Evolutionary conservation across 305 asterid genomes (phyloP), one percentile per base, ranked within the genome.

Genomic region (Rubia occidens): DNA sequence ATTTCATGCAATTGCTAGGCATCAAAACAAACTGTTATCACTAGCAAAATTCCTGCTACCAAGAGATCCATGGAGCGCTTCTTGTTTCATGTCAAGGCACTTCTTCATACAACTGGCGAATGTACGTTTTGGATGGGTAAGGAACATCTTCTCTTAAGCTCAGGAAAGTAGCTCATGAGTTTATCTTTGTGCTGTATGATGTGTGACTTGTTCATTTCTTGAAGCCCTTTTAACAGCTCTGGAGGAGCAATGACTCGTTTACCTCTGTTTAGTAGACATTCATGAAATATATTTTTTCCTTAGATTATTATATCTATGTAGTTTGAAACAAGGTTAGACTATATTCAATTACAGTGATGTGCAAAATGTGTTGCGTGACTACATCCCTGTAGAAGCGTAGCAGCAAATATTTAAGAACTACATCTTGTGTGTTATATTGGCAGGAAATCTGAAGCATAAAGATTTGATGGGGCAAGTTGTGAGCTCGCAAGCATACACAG

Each of bases 41-140:
- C 95, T 39, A 79, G 89, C 71, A 90, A 90, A 80, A 82, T 90
- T 81, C 97, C 97, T 66, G 81, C 85, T 13, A 85, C 96, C 61
- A 90, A 87, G 88, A 84, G 97, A 80, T 85, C 97, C 56, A 77
- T 90, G 95, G 97, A 90, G 77, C 85, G 97, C 43, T 90, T 90
- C 75, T 67, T 90, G 67, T 90, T 90, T 80, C 97, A 84, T 73
- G 95, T 90, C 74, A 90, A 90, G 84, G 95, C 90, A 67, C 97
- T 90, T 75, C 95, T 90, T 81, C 84, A 82, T 82, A 67, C 86
- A 43, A 78, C 87, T 72, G 86, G 84, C 72, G 96, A 93, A 81
- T 85, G 86, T 82, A 84, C 93, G 6, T 90, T 90, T 81, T 88
- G 97, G 96, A 84, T 90, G 84, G 97, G 97, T 87, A 81, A 68